These are phyloP conservation scores for Mayamaea pseudoterrestris DNA, from an alignment of 108 stramenopile species.

Conservation along the genomic window DNA sequence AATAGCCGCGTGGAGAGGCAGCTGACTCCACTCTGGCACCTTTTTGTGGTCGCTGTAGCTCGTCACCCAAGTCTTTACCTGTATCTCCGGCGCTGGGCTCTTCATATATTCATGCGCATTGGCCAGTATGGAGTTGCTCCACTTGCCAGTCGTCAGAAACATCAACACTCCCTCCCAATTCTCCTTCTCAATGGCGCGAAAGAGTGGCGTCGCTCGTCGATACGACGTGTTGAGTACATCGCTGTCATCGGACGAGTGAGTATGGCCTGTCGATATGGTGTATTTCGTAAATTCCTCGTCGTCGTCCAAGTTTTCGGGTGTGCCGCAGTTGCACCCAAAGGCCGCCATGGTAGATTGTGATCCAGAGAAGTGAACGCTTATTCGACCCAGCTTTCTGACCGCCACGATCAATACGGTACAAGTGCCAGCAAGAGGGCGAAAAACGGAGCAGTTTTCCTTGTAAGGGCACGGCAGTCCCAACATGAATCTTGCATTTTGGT, in stretches of 20 bases:
- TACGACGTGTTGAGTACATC: conserved; percentile 4
- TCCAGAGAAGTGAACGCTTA: too few relatives aligned
- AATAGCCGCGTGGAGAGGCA: conserved; percentile 34
- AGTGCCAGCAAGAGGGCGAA: too few relatives aligned
- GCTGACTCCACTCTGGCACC: conserved; percentile 30
- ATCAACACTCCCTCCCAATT: conserved; percentile 46
- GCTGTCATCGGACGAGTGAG: conserved; percentile 1
- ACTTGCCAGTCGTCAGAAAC: conserved; percentile 24
- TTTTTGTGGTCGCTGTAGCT: conserved; percentile 24
- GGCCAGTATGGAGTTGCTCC: conserved; percentile 1
- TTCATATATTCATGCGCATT: conserved; percentile 1
- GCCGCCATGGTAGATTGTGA: too few relatives aligned
- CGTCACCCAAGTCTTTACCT: conserved; percentile 62
- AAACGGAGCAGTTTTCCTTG: too few relatives aligned
- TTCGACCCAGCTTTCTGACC: too few relatives aligned
- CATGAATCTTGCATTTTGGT: too few relatives aligned
- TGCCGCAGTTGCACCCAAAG: too few relatives aligned
- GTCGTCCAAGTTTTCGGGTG: conserved; percentile 1
- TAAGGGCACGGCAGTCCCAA: too few relatives aligned
- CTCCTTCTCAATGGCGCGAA: conserved; percentile 51
- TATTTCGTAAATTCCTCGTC: not conserved
- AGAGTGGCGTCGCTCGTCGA: conserved; percentile 43
- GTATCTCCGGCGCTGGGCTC: conserved; percentile 6
- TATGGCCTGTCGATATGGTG: too few relatives aligned
- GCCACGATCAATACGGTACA: too few relatives aligned